Percentiles rank a stretch among this genome's conserved stretches.
These are phyloP conservation scores for Entomortierella chlamydospora DNA, from an alignment of 192 early-diverging fungal genomes.

Conservation along the genomic window DNA sequence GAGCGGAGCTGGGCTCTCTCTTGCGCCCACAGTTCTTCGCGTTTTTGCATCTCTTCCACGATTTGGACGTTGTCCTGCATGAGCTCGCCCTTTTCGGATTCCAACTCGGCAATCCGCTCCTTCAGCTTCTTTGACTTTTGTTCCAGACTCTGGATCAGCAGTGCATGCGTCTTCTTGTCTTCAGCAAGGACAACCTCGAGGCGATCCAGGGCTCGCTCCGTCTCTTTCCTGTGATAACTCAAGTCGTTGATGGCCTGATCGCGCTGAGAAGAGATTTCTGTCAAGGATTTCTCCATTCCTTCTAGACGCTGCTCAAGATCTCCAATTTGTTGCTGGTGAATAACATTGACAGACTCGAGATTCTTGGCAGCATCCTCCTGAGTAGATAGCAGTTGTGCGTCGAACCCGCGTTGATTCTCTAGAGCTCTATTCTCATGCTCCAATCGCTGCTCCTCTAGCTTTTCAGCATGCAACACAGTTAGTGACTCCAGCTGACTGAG, in stretches of 20 bases:
- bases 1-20: slow-evolving; percentile 21
- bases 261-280: slow-evolving; percentile 4
- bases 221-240: slow-evolving; percentile 44
- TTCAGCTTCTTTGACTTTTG: slow-evolving; percentile 34
- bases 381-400: background rate
- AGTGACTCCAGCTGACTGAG: slow-evolving; percentile 12
- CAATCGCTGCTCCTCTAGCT: slow-evolving; percentile 4
- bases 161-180: slow-evolving; percentile 30
- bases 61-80: slow-evolving; percentile 52
- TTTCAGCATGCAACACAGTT: slow-evolving; percentile 4
- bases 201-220: slow-evolving; percentile 35
- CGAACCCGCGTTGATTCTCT: slow-evolving; percentile 2
- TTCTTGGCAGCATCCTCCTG: background rate
- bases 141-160: slow-evolving; percentile 31
- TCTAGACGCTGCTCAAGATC: background rate
- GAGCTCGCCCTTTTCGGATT: slow-evolving; percentile 26
- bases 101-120: slow-evolving; percentile 11
- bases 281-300: slow-evolving; percentile 5
- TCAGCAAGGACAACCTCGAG: slow-evolving; percentile 35
- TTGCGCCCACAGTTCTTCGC: slow-evolving; percentile 38
- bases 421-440: slow-evolving; percentile 2
- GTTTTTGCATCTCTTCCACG: slow-evolving; percentile 49
- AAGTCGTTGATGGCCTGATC: slow-evolving; percentile 35
- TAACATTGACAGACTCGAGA: background rate
- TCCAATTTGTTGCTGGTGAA: slow-evolving; percentile 3